These are phyloP conservation scores for Aureobasidium uvarum DNA, from an alignment of 2,329 filamentous ascomycete genomes.

Conservation along the genomic window DNA sequence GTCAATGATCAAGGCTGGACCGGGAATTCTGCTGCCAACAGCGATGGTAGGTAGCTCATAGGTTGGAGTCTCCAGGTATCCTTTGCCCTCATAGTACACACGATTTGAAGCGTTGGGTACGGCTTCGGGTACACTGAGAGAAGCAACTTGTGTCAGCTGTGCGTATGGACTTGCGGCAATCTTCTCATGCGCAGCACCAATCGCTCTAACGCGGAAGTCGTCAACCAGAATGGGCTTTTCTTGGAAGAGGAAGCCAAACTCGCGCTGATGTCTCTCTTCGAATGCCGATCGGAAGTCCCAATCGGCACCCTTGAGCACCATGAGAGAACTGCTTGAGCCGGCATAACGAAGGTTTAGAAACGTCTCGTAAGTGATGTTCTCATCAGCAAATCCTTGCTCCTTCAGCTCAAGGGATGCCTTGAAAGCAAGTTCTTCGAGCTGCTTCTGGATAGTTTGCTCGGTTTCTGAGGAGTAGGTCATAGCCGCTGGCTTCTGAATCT, in stretches of 20 bases:
- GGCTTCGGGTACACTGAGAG: background rate
- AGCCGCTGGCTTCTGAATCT: constrained; percentile 42
- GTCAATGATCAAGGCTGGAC: constrained; percentile 41
- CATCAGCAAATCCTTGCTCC: constrained; percentile 62
- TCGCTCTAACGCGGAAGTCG: constrained; percentile 46
- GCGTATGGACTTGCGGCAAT: constrained; percentile 4
- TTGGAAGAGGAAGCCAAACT: constrained; percentile 46
- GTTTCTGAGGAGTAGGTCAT: constrained; percentile 32
- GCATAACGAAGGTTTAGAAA: constrained; percentile 49
- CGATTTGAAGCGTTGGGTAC: constrained; percentile 13
- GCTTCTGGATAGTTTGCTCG: constrained; percentile 67
- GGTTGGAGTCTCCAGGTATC: constrained; percentile 32
- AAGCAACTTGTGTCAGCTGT: constrained; percentile 6
- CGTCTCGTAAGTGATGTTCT: constrained; percentile 34
- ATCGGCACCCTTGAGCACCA: constrained; percentile 40
- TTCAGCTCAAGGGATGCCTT: constrained; percentile 60
- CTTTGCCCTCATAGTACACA: constrained; percentile 34
- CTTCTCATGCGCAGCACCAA: constrained; percentile 27
- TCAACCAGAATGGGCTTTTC: constrained; percentile 46
- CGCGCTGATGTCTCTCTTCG: constrained; percentile 41
- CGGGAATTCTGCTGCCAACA: constrained; percentile 32
- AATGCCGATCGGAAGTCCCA: constrained; percentile 42
- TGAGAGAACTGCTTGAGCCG: constrained; percentile 47
- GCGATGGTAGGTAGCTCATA: constrained; percentile 33
- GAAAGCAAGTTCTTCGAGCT: constrained; percentile 56